phyloP scores from a whole-genome alignment of 73 alveolate species.

The Breviolum minutum region DNA sequence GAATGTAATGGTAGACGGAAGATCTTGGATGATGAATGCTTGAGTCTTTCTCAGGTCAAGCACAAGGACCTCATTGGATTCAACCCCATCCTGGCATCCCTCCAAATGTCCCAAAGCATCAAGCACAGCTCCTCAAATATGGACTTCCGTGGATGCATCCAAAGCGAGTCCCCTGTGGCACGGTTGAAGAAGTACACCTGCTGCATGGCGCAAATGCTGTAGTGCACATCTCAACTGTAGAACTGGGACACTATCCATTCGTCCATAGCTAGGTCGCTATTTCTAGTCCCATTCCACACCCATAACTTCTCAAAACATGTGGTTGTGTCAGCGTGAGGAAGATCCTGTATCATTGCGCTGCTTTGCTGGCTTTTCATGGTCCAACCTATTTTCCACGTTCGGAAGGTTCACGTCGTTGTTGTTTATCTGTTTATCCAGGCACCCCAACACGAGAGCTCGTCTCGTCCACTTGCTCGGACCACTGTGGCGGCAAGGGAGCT shows the following conservation, averaged over 20 bases:
- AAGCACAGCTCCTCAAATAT: constrained; percentile 34
- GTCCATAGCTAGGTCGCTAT: no score
- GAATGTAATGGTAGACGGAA: no score
- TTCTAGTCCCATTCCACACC: no score
- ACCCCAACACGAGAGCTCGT: constrained; percentile 39
- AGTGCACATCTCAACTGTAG: not conserved
- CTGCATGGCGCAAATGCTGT: not conserved
- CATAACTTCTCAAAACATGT: no score
- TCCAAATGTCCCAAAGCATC: not conserved
- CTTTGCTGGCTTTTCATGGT: no score
- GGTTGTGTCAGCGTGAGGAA: no score
- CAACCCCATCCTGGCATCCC: not conserved
- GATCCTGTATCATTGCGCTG: no score
- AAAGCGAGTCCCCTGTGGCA: constrained; percentile 74
- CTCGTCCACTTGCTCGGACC: constrained; percentile 90
- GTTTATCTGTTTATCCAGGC: not conserved
- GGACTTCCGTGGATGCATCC: constrained; percentile 78
- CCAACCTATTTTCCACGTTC: not conserved
- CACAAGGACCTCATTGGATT: not conserved
- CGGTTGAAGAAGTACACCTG: constrained; percentile 76
- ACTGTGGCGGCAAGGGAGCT: constrained; percentile 83
- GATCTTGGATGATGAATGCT: no score
- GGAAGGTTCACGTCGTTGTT: not conserved
- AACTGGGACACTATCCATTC: no score
- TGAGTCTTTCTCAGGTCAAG: not conserved